Evolutionary conservation across 805 yeast species (phyloP).

Genomic region (Nakazawaea siamensis): DNA sequence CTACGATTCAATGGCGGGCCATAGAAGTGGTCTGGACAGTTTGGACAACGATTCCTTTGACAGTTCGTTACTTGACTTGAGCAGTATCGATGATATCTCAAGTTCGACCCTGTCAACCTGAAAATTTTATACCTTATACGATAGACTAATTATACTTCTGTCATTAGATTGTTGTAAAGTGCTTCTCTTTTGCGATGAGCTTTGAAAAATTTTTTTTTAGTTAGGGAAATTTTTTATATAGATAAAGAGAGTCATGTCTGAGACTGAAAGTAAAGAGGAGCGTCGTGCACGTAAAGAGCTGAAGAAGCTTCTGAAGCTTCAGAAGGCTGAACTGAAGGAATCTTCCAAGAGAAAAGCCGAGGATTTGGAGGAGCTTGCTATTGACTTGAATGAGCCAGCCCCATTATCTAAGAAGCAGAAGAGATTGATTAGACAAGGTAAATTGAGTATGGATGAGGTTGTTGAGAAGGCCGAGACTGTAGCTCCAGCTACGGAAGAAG

Average conservation of each 20-base stretch:
- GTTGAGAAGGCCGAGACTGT: constrained; percentile 29
- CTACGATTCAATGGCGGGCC: constrained; percentile 4
- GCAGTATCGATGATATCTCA: constrained; percentile 9
- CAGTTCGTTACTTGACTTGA: constrained; percentile 6
- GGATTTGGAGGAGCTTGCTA: constrained; percentile 50
- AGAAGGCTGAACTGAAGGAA: too few species aligned
- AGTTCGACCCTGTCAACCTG: too few species aligned
- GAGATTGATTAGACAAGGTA: constrained; percentile 75
- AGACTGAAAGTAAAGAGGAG: too few species aligned
- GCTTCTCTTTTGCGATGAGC: too few species aligned
- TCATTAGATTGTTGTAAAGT: too few species aligned
- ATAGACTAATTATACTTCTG: too few species aligned
- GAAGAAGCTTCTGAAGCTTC: constrained; percentile 26
- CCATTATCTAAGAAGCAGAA: constrained; percentile 91
- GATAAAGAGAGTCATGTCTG: too few species aligned
- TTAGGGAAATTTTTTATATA: too few species aligned
- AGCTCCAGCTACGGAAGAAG: constrained; percentile 16
- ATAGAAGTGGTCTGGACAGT: neutral
- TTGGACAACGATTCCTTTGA: constrained; percentile 8
- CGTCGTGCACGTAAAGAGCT: too few species aligned
- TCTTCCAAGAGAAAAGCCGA: constrained; percentile 25
- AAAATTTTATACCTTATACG: too few species aligned
- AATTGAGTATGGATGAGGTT: constrained; percentile 50
- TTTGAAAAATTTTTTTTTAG: too few species aligned
- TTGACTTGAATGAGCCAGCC: constrained; percentile 58